A percentile compares a stretch with the other conserved stretches of the same genome.
Conservation (phyloP, 306 rosid genomes). For the Vigna hirtella region DNA sequence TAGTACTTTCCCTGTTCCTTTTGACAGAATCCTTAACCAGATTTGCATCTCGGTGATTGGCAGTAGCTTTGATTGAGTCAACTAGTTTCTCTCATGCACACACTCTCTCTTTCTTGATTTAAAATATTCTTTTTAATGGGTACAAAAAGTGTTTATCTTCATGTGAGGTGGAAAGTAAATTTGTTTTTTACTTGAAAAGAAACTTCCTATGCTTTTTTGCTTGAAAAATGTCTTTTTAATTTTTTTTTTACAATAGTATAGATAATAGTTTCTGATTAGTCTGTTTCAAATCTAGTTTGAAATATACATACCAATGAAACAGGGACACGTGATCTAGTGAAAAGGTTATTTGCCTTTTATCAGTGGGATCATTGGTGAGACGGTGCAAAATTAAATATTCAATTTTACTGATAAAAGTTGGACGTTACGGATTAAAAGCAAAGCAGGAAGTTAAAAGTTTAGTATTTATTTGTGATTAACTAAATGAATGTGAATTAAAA, state of each 20-base stretch:
- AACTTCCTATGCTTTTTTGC: too few relatives aligned
- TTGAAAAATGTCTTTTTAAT: too few relatives aligned
- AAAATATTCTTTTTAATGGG: background rate
- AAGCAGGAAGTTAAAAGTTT: too few relatives aligned
- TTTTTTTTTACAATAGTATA: too few relatives aligned
- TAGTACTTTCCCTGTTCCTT: background rate
- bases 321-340: too few relatives aligned
- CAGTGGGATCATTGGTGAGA: background rate
- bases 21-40: background rate
- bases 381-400: background rate
- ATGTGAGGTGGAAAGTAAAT: background rate
- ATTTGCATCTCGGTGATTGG: background rate
- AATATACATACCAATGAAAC: too few relatives aligned
- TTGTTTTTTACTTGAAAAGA: background rate
- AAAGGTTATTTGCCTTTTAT: too few relatives aligned
- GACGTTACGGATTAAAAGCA: background rate
- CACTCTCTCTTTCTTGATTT: background rate
- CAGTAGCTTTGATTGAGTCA: background rate
- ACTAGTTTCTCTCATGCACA: background rate
- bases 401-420: background rate
- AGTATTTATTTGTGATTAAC: background rate
- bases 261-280: too few relatives aligned
- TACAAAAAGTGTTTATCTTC: background rate
- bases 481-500: conserved; percentile 1
- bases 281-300: too few relatives aligned